Evolutionary conservation across 345 rosid genomes (phyloP).

Genomic region (Gossypium arboreum): DNA sequence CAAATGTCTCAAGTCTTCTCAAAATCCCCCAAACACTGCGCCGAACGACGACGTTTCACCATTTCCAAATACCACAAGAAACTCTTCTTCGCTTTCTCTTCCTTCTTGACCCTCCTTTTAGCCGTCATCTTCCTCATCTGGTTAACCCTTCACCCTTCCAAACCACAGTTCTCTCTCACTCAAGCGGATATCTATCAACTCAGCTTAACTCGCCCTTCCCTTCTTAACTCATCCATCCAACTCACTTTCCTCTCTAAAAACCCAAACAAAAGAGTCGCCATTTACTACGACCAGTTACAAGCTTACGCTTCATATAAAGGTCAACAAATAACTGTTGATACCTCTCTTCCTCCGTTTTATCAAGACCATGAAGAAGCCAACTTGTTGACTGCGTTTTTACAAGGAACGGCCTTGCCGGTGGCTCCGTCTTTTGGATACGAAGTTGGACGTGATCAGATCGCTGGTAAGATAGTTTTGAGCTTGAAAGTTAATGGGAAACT

Average conservation of each 20-base stretch:
- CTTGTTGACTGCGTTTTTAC: slow-evolving; percentile 59
- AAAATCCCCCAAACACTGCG: slow-evolving; percentile 80
- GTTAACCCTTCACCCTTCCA: slow-evolving; percentile 69
- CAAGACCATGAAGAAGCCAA: slow-evolving; percentile 65
- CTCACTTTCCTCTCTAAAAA: slow-evolving; percentile 59
- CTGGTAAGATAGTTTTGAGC: slow-evolving; percentile 48
- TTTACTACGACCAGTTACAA: slow-evolving; percentile 72
- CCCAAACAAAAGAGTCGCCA: slow-evolving; percentile 67
- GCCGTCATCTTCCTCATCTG: slow-evolving; percentile 52
- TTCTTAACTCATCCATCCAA: slow-evolving; percentile 79
- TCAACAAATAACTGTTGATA: slow-evolving; percentile 64
- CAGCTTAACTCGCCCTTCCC: slow-evolving; percentile 55
- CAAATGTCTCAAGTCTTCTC: slow-evolving; percentile 64
- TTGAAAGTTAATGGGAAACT: slow-evolving; percentile 65
- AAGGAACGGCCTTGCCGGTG: slow-evolving; percentile 56
- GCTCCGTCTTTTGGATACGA: slow-evolving; percentile 58
- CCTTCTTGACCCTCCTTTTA: slow-evolving; percentile 47
- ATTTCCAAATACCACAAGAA: slow-evolving; percentile 48
- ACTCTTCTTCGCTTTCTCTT: slow-evolving; percentile 46
- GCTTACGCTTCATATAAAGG: slow-evolving; percentile 67
- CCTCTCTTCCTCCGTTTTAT: slow-evolving; percentile 67
- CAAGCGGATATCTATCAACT: slow-evolving; percentile 62
- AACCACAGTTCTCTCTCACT: slow-evolving; percentile 66
- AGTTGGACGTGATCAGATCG: slow-evolving; percentile 53
- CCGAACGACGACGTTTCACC: slow-evolving; percentile 36